Percentiles rank a stretch among this genome's conserved stretches.
Conservation (phyloP, 169 alveolate species). For the Cryptosporidium sp. region DNA sequence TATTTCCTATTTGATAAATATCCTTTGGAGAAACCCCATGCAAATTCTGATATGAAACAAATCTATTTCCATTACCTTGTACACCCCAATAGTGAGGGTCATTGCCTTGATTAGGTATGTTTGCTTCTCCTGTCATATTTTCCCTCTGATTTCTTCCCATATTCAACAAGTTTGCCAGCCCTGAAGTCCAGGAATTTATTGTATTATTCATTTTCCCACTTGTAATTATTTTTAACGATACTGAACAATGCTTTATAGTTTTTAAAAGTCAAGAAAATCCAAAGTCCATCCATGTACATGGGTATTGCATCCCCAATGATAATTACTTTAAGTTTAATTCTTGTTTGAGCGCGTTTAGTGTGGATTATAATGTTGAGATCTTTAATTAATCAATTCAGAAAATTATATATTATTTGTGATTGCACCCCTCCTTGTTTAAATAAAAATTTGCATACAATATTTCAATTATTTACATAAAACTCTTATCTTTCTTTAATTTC, state of each 20-base stretch:
- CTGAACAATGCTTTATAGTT: neutral
- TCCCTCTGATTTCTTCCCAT: slow-evolving; percentile 65
- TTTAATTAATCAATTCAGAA: slow-evolving; percentile 11
- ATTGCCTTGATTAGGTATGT: neutral
- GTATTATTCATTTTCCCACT: slow-evolving; percentile 23
- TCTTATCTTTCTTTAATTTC: neutral
- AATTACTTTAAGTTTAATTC: neutral
- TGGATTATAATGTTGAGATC: slow-evolving; percentile 36
- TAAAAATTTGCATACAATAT: neutral
- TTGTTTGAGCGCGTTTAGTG: slow-evolving; percentile 51
- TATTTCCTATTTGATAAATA: slow-evolving; percentile 12
- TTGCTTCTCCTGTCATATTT: slow-evolving; percentile 26
- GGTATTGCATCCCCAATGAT: neutral
- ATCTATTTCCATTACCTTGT: slow-evolving; percentile 4
- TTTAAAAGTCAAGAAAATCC: slow-evolving; percentile 3
- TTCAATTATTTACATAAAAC: neutral
- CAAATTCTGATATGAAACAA: slow-evolving; percentile 22
- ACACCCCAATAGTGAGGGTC: slow-evolving; percentile 1
- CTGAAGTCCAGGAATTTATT: slow-evolving; percentile 63
- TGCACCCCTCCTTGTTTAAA: neutral
- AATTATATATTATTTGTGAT: neutral
- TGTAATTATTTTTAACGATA: neutral
- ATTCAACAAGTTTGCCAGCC: slow-evolving; percentile 60
- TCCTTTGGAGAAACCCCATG: slow-evolving; percentile 36
- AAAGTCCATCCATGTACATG: neutral